Conservation (phyloP, 2,329 filamentous ascomycete species). For the Penicillium oxalicum region DNA sequence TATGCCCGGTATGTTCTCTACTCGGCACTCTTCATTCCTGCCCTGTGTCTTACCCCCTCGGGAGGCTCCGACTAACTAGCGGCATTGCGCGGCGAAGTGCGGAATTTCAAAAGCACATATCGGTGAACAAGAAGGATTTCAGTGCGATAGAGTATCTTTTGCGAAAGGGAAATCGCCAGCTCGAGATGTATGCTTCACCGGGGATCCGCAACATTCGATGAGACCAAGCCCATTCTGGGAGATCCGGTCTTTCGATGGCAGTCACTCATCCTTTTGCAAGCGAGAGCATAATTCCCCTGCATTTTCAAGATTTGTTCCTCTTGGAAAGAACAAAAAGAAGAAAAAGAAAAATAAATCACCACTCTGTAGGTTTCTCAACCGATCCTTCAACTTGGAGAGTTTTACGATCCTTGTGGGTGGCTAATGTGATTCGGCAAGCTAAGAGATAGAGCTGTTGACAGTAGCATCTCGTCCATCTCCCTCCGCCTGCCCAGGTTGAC, state of each 20-base stretch:
- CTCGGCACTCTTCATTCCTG: conserved; percentile 5
- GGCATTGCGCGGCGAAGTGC: conserved; percentile 42
- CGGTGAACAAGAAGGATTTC: conserved; percentile 77
- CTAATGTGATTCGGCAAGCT: too few species aligned
- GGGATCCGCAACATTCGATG: conserved; percentile 68
- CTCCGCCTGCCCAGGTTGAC: too few species aligned
- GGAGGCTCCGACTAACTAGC: conserved; percentile 14
- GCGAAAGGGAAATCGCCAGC: conserved; percentile 71
- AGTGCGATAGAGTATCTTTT: conserved; percentile 77
- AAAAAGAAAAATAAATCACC: too few species aligned
- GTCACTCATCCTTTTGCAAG: too few species aligned
- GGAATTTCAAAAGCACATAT: conserved; percentile 68
- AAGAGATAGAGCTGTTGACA: too few species aligned
- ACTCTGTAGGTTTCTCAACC: too few species aligned
- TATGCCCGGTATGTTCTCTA: conserved; percentile 36
- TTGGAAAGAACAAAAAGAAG: too few species aligned
- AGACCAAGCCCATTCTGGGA: conserved; percentile 5
- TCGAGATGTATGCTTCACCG: conserved; percentile 74
- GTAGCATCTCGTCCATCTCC: too few species aligned
- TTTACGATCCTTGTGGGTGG: too few species aligned
- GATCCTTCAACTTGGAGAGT: too few species aligned
- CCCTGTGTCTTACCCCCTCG: conserved; percentile 1
- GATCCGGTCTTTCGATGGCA: neutral
- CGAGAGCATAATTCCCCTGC: neutral
- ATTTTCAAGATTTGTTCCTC: too few species aligned